Evolutionary conservation across 306 rosid genomes (phyloP).

Genomic region (Chamaecrista fasciculata): DNA sequence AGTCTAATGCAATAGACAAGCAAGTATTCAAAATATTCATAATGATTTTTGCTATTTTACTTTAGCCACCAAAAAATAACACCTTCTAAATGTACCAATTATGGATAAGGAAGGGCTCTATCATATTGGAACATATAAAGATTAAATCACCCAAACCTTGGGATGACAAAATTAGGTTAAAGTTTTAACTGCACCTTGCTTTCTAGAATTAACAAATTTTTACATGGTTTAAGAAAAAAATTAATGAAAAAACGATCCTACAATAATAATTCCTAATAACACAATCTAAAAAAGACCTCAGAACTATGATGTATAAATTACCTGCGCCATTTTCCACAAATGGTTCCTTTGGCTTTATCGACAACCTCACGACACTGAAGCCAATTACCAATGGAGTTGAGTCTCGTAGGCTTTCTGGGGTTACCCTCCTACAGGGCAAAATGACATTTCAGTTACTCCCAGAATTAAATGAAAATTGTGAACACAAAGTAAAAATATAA

Average conservation of each 20-base stretch:
- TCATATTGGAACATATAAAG: not conserved
- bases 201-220: constrained; percentile 21
- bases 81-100: not conserved
- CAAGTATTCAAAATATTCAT: too few relatives aligned
- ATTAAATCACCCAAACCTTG: not conserved
- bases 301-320: constrained; percentile 29
- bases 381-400: constrained; percentile 71
- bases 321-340: constrained; percentile 98
- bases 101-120: not conserved
- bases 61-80: not conserved
- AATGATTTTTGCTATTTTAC: not conserved
- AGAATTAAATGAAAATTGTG: constrained; percentile 26
- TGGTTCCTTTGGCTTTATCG: constrained; percentile 46
- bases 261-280: not conserved
- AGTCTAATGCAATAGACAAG: too few relatives aligned
- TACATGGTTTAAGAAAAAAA: constrained; percentile 3
- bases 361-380: constrained; percentile 74
- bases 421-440: constrained; percentile 50
- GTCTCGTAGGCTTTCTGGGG: constrained; percentile 35
- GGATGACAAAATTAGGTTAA: constrained; percentile 1
- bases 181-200: constrained; percentile 10
- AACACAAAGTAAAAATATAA: constrained; percentile 12
- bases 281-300: constrained; percentile 16
- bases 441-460: constrained; percentile 31
- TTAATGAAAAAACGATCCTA: constrained; percentile 9